Evolutionary conservation across 106 monocot species (phyloP).

Genomic region (Acorus gramineus): DNA sequence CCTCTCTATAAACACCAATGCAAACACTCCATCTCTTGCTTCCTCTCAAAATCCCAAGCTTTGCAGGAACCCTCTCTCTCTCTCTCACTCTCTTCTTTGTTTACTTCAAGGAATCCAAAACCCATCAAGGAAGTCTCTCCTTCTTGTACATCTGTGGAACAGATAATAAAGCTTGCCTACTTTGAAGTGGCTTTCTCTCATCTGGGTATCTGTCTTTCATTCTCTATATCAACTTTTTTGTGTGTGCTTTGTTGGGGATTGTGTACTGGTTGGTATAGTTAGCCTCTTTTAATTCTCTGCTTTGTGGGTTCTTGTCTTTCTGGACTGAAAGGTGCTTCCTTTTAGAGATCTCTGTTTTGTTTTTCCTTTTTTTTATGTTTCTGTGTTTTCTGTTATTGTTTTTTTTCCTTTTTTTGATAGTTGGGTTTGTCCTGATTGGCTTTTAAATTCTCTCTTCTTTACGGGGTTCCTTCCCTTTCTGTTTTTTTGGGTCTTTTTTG

Average conservation of each 20-base stretch:
- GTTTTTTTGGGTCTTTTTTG: background rate
- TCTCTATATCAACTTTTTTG: too few relatives aligned
- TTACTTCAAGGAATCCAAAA: constrained; percentile 2
- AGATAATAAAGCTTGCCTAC: background rate
- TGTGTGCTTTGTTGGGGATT: too few relatives aligned
- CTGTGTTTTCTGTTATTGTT: background rate
- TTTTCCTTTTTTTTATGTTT: too few relatives aligned
- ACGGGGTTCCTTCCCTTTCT: background rate
- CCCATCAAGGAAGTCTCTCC: constrained; percentile 2
- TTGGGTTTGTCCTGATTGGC: background rate
- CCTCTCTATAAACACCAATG: too few relatives aligned
- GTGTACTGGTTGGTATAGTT: too few relatives aligned
- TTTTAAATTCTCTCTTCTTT: background rate
- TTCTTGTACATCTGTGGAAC: too few relatives aligned
- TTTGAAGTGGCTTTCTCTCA: constrained; percentile 11
- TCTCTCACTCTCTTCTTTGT: constrained; percentile 1
- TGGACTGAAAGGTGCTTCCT: too few relatives aligned
- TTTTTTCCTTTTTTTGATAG: background rate
- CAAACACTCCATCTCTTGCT: constrained; percentile 45
- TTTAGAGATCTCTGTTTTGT: too few relatives aligned
- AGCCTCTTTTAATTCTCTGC: too few relatives aligned
- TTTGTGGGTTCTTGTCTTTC: too few relatives aligned
- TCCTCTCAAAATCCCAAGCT: constrained; percentile 13
- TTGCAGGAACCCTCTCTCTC: constrained; percentile 5
- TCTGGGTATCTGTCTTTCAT: background rate